Percentiles rank a stretch among this genome's conserved stretches.
Conservation (phyloP, 2,329 filamentous ascomycete species). For the Botrytis deweyae region DNA sequence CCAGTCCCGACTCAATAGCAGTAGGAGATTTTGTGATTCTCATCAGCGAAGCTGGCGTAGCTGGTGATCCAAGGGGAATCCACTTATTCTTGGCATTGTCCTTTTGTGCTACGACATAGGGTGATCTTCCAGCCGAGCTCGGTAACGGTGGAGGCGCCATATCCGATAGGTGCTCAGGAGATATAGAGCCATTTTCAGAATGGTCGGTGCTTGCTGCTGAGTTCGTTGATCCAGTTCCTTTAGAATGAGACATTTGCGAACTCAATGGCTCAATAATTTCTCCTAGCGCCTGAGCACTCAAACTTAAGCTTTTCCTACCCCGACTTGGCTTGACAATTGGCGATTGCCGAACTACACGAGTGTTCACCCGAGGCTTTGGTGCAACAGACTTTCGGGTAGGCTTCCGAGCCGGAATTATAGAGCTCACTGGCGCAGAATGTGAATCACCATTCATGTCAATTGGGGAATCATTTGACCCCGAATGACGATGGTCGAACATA, state of each 20-base stretch:
- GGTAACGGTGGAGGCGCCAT: slow-evolving; percentile 68
- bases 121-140: slow-evolving; percentile 64
- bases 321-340: slow-evolving; percentile 44
- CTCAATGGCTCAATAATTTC: slow-evolving; percentile 40
- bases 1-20: slow-evolving; percentile 41
- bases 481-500: slow-evolving; percentile 42
- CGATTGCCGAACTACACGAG: slow-evolving; percentile 41
- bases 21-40: slow-evolving; percentile 52
- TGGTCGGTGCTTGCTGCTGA: slow-evolving; percentile 47
- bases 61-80: slow-evolving; percentile 53
- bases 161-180: slow-evolving; percentile 61
- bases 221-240: slow-evolving; percentile 39
- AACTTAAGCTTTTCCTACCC: slow-evolving; percentile 45
- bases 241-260: slow-evolving; percentile 41
- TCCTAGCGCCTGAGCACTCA: slow-evolving; percentile 45
- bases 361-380: slow-evolving; percentile 31
- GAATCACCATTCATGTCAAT: slow-evolving; percentile 37
- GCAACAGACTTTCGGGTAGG: slow-evolving; percentile 30
- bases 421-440: slow-evolving; percentile 33
- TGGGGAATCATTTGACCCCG: slow-evolving; percentile 40
- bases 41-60: slow-evolving; percentile 88
- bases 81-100: slow-evolving; percentile 41
- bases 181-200: slow-evolving; percentile 64
- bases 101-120: slow-evolving; percentile 61
- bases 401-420: slow-evolving; percentile 29